These are phyloP conservation scores for Coprinopsis marcescibilis DNA, from an alignment of 768 basidiomycete species.

Conservation along the genomic window DNA sequence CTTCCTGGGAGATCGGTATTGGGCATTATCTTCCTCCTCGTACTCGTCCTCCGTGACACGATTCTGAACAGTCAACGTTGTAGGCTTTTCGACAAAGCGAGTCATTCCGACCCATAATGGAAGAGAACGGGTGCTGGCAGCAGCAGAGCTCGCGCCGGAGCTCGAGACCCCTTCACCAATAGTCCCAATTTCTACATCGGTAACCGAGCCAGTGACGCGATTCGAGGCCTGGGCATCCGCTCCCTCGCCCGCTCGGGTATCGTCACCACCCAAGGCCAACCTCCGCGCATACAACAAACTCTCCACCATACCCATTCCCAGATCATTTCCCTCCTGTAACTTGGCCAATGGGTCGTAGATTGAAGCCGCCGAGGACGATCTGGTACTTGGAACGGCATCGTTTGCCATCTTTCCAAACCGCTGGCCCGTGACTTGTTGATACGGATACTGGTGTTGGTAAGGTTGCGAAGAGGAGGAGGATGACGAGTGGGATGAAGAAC, in stretches of 20 bases:
- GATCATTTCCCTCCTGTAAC: background rate
- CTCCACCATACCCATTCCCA: conserved; percentile 1
- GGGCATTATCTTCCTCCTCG: background rate
- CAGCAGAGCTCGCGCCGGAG: conserved; percentile 7
- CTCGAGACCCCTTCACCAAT: background rate
- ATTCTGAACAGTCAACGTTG: background rate
- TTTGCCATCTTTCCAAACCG: background rate
- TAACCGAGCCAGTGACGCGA: no score
- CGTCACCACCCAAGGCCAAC: background rate
- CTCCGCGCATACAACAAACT: background rate
- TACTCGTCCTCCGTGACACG: background rate
- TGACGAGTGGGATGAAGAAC: conserved; percentile 11
- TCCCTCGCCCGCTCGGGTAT: background rate
- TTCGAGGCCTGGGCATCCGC: no score
- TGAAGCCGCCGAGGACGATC: conserved; percentile 9
- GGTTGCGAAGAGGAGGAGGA: conserved; percentile 10
- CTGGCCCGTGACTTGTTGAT: conserved; percentile 14
- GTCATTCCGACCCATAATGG: conserved; percentile 1
- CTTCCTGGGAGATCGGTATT: background rate
- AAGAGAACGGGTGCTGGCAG: conserved; percentile 4
- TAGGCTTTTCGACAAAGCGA: background rate
- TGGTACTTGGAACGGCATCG: conserved; percentile 8
- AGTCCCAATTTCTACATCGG: no score
- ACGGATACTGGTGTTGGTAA: conserved; percentile 37
- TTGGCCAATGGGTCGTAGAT: conserved; percentile 9